phyloP scores from a whole-genome alignment of 352 stramenopile genomes.

The Pythium vanterpoolii region DNA sequence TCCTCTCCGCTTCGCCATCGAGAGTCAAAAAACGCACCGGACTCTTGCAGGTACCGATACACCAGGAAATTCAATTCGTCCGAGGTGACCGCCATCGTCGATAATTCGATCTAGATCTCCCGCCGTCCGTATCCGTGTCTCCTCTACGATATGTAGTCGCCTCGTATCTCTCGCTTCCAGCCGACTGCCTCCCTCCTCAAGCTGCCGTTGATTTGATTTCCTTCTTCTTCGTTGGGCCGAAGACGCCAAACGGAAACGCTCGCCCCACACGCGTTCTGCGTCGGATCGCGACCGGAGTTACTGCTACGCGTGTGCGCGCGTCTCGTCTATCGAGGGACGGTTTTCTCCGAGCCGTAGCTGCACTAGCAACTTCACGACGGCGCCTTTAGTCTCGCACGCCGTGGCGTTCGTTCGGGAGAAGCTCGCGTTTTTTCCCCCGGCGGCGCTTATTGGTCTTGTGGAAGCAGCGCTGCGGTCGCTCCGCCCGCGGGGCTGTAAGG shows the following conservation, averaged over 20 bases:
- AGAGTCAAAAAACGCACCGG: slow-evolving; percentile 46
- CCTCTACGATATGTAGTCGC: not conserved
- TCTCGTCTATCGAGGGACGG: slow-evolving; percentile 4
- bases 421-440: not conserved
- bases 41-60: slow-evolving; percentile 97
- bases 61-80: slow-evolving; percentile 99
- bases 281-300: not conserved
- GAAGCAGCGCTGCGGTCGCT: slow-evolving; percentile 4
- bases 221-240: not conserved
- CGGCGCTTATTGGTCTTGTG: slow-evolving; percentile 21
- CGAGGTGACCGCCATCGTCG: slow-evolving; percentile 86
- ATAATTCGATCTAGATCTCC: not conserved
- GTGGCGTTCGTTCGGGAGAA: slow-evolving; percentile 2
- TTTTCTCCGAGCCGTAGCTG: not conserved
- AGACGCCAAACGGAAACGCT: not conserved
- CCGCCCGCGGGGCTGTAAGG: slow-evolving; percentile 12
- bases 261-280: not conserved
- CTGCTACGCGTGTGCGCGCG: not conserved
- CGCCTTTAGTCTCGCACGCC: not conserved
- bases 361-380: slow-evolving; percentile 1
- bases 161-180: not conserved
- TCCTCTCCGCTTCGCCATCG: not conserved
- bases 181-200: not conserved
- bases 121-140: not conserved
- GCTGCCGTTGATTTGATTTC: not conserved